phyloP scores from a whole-genome alignment of 768 basidiomycete genomes.

The Suillus ampliporus region DNA sequence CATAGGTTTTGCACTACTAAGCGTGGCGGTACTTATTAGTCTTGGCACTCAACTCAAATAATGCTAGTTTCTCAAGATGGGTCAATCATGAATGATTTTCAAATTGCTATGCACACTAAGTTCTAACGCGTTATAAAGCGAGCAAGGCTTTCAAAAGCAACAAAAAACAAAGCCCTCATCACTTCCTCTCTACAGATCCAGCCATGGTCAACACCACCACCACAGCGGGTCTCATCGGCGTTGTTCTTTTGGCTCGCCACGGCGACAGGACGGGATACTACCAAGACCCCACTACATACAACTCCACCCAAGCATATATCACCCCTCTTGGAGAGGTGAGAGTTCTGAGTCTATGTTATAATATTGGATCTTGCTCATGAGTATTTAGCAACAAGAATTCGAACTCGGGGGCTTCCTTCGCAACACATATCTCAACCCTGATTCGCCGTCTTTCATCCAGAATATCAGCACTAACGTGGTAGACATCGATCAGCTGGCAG shows the following conservation, averaged over 20 bases:
- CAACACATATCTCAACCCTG: conserved; percentile 63
- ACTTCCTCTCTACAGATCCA: neutral
- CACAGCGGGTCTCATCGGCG: conserved; percentile 58
- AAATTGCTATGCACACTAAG: neutral
- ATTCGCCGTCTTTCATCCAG: conserved; percentile 68
- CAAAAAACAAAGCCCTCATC: neutral
- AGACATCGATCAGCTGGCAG: conserved; percentile 69
- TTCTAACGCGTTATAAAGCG: neutral
- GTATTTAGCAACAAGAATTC: conserved; percentile 65
- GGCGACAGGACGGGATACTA: conserved; percentile 72
- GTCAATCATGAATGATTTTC: neutral
- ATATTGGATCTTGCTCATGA: conserved; percentile 3
- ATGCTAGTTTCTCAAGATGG: neutral
- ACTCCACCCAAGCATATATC: conserved; percentile 64
- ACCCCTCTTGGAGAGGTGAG: conserved; percentile 75
- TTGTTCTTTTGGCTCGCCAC: conserved; percentile 76
- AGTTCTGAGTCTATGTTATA: neutral
- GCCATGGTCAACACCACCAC: conserved; percentile 32
- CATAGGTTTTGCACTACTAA: neutral
- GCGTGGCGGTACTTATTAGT: neutral
- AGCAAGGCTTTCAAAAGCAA: too few species aligned
- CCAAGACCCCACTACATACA: conserved; percentile 77
- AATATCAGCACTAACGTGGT: conserved; percentile 70
- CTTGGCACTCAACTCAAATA: neutral
- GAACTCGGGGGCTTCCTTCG: conserved; percentile 64